phyloP scores from a whole-genome alignment of 2,329 filamentous ascomycete genomes.

The Malbranchea zuffiana region DNA sequence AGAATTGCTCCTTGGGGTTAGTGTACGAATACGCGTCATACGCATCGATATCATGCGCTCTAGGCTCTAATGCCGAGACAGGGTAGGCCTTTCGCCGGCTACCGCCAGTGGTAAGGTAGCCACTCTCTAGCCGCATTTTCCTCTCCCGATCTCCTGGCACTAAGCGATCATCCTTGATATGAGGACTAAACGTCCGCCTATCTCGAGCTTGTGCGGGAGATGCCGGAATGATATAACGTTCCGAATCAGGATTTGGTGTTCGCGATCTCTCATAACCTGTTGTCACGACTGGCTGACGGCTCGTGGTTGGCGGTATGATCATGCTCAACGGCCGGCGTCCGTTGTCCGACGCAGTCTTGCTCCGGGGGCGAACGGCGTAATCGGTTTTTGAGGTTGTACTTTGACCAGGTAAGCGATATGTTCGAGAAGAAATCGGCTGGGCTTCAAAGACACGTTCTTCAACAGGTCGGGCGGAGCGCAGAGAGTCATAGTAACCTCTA shows the following conservation, averaged over 20 bases:
- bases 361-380: slow-evolving; percentile 30
- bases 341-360: slow-evolving; percentile 21
- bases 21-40: slow-evolving; percentile 39
- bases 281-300: slow-evolving; percentile 20
- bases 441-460: slow-evolving; percentile 24
- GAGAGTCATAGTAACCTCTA: slow-evolving; percentile 7
- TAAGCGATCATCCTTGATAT: slow-evolving; percentile 14
- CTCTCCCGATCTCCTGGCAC: background rate
- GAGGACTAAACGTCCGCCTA: slow-evolving; percentile 19
- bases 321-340: background rate
- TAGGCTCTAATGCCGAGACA: slow-evolving; percentile 12
- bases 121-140: slow-evolving; percentile 10
- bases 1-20: slow-evolving; percentile 37
- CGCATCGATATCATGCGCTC: slow-evolving; percentile 29
- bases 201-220: slow-evolving; percentile 13
- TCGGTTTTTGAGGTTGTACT: slow-evolving; percentile 25
- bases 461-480: slow-evolving; percentile 15
- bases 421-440: slow-evolving; percentile 18
- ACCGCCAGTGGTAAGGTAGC: slow-evolving; percentile 22
- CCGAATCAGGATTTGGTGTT: slow-evolving; percentile 22
- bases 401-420: slow-evolving; percentile 24
- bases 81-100: slow-evolving; percentile 10
- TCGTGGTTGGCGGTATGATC: background rate
- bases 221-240: slow-evolving; percentile 26
- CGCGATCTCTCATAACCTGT: slow-evolving; percentile 23